Conservation (phyloP, 352 stramenopile species). For the Phytophthora hibernalis region DNA sequence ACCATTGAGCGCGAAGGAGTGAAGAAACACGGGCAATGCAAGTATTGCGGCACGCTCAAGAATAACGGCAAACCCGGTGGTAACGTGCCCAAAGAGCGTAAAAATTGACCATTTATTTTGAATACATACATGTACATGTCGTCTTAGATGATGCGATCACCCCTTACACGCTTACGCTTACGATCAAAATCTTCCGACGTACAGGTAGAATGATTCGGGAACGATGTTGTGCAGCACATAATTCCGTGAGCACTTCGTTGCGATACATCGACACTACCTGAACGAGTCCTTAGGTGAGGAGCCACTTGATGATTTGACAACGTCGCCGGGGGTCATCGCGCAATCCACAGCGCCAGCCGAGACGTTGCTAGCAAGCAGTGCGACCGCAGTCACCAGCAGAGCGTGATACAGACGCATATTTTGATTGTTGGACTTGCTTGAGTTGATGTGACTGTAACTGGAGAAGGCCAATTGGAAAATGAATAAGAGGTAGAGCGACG, state of each 20-base stretch:
- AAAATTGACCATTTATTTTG: too few species aligned
- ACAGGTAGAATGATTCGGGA: too few species aligned
- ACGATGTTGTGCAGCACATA: too few species aligned
- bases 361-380: slow-evolving; percentile 25
- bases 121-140: too few species aligned
- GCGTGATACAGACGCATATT: slow-evolving; percentile 33
- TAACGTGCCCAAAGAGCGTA: too few species aligned
- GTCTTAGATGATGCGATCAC: too few species aligned
- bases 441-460: slow-evolving; percentile 18
- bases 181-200: too few species aligned
- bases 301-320: slow-evolving; percentile 19
- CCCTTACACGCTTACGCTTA: too few species aligned
- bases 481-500: slow-evolving; percentile 5
- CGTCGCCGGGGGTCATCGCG: slow-evolving; percentile 13
- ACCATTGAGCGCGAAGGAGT: background rate
- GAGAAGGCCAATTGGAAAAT: slow-evolving; percentile 35
- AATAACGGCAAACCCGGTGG: slow-evolving; percentile 7
- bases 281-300: slow-evolving; percentile 20
- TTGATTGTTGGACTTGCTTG: slow-evolving; percentile 18
- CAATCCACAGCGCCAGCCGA: slow-evolving; percentile 17
- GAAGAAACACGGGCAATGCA: background rate
- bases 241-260: too few species aligned
- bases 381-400: slow-evolving; percentile 24
- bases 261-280: too few species aligned
- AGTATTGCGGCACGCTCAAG: slow-evolving; percentile 1